phyloP scores from a whole-genome alignment of 495 filamentous ascomycete species.

The Sporormia fimetaria region DNA sequence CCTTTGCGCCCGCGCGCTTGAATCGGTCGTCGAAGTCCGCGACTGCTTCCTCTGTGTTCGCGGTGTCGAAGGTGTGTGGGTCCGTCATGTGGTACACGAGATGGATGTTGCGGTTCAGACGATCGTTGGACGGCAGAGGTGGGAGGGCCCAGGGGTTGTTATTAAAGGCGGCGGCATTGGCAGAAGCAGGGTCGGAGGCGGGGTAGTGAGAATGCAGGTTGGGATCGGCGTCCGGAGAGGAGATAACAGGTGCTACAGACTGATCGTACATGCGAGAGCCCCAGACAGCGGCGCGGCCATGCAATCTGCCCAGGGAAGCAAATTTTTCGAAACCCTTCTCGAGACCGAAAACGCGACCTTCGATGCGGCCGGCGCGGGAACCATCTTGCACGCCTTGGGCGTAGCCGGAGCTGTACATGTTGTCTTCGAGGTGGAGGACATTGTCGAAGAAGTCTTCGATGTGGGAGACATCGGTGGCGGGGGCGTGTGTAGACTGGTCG shows the following conservation, averaged over 20 bases:
- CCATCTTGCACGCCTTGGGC: conserved; percentile 65
- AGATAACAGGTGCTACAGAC: no score
- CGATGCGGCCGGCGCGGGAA: conserved; percentile 62
- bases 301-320: conserved; percentile 61
- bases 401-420: conserved; percentile 80
- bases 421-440: conserved; percentile 66
- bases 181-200: background rate
- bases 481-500: background rate
- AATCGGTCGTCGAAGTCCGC: conserved; percentile 76
- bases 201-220: no score
- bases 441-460: conserved; percentile 50
- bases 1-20: conserved; percentile 66
- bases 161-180: background rate
- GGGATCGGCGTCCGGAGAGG: background rate
- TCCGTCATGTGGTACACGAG: conserved; percentile 66
- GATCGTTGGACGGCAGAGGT: conserved; percentile 43
- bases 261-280: conserved; percentile 41
- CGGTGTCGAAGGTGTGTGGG: conserved; percentile 59
- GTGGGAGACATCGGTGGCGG: background rate
- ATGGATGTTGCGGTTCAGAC: conserved; percentile 62
- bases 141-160: conserved; percentile 29
- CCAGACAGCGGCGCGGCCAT: conserved; percentile 78
- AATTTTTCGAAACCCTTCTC: conserved; percentile 93
- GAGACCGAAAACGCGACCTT: conserved; percentile 81
- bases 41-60: conserved; percentile 75